Evolutionary conservation across 2,329 filamentous ascomycete species (phyloP), one percentile per base, ranked within the genome.

Genomic region (Fusarium odoratissimum): DNA sequence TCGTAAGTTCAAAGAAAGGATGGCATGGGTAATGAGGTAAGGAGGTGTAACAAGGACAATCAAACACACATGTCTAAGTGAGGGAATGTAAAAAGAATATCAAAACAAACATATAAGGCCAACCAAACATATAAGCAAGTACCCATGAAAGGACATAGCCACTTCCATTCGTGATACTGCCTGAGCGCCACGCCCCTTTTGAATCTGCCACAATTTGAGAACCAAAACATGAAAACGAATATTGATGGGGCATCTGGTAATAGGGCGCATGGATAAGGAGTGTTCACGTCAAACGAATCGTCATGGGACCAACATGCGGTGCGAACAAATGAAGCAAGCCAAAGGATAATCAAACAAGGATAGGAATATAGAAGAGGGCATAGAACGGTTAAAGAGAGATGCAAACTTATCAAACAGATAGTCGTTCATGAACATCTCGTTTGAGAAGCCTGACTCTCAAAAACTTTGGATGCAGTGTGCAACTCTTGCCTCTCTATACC

Each of bases 301-400:
- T 13, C 19, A 17, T 45, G 14, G 31, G 23, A 25, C 16, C 33
- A 48, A 31, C 52, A 52, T 42, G 52, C 38, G 49, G 21, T 46
- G 56, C n/a, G 54, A 70, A 45, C 28, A 65, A 67, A 48, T 28
- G 17, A 45, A 40, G 25, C n/a, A 56, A 28, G 49, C 23, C 40
- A 44, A 49, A 46, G 11, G 19, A 72, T 48, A 67, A 73, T 67
- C 65, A 73, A 67, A 71, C 23, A n/a, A 44, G 21, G 38, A 21
- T 11, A 21, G 23, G 35, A 52, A 19, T 23, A 33, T 49, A n/a
- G 55, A 46, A 51, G 44, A 21, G 49, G 41, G 19, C 38, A 28
- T 10, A 12, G 28, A 41, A 25, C 10, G 31, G 28, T 37, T 25
- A 35, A 25, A 42, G 37, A 31, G 23, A 45, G 35, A 48, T 40